Evolutionary conservation across 441 rosid genomes (phyloP).

Genomic region (Adansonia gregorii): DNA sequence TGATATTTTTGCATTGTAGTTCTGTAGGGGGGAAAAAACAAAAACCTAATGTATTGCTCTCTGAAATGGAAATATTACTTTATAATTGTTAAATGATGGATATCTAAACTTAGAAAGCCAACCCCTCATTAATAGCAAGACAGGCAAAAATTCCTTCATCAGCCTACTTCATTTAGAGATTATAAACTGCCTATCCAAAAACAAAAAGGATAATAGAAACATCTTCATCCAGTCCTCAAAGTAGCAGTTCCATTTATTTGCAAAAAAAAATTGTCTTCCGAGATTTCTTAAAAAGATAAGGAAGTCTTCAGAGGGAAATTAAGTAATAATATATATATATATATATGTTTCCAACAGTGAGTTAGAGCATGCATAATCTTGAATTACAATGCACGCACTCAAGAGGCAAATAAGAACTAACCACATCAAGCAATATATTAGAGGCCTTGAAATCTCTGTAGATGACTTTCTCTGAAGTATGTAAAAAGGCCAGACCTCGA

Average conservation of each 20-base stretch:
- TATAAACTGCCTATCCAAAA: too few relatives aligned
- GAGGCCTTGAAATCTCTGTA: conserved; percentile 31
- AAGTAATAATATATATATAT: too few relatives aligned
- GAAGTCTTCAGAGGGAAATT: not conserved
- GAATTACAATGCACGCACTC: conserved; percentile 3
- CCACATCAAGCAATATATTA: conserved; percentile 27
- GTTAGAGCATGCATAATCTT: not conserved
- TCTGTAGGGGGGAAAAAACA: conserved; percentile 24
- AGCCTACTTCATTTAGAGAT: too few relatives aligned
- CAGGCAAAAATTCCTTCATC: not conserved
- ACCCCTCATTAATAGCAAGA: not conserved
- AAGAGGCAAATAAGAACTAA: conserved; percentile 12
- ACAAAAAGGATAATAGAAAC: not conserved
- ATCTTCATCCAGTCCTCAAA: not conserved
- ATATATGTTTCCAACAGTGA: not conserved
- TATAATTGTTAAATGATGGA: not conserved
- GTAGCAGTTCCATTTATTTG: not conserved
- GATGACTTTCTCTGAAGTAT: conserved; percentile 26
- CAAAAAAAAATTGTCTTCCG: not conserved
- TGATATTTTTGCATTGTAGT: conserved; percentile 43
- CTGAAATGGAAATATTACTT: not conserved
- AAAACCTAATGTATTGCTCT: not conserved
- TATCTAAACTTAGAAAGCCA: not conserved
- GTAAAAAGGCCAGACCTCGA: conserved; percentile 26
- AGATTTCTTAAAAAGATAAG: not conserved